These are phyloP conservation scores for Debaryomyces sp. DNA, from an alignment of 1,139 yeast species.

Conservation along the genomic window DNA sequence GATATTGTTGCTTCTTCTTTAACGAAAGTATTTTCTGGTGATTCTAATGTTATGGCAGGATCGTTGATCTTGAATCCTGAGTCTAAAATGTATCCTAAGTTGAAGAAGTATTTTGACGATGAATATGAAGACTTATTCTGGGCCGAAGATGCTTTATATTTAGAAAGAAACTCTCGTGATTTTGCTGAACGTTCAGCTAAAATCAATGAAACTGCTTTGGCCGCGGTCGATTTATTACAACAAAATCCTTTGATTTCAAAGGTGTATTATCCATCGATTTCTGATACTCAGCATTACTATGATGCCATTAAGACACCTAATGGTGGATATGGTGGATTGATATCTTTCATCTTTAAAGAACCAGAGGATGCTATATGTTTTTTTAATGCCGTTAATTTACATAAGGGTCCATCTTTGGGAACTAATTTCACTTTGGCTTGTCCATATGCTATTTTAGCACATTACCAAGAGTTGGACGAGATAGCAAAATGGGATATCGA, in stretches of 20 bases:
- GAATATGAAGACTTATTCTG: slow-evolving; percentile 77
- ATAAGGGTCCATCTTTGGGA: slow-evolving; percentile 94
- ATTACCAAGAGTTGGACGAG: slow-evolving; percentile 81
- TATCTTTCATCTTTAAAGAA: slow-evolving; percentile 73
- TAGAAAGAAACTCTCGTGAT: slow-evolving; percentile 93
- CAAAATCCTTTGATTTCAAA: slow-evolving; percentile 54
- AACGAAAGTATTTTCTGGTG: slow-evolving; percentile 93
- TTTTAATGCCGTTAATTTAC: slow-evolving; percentile 72
- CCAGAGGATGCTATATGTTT: slow-evolving; percentile 70
- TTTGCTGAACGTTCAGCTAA: slow-evolving; percentile 68
- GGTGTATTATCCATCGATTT: slow-evolving; percentile 71
- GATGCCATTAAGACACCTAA: slow-evolving; percentile 66
- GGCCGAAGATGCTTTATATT: slow-evolving; percentile 91
- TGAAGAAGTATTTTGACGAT: slow-evolving; percentile 55
- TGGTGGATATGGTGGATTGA: slow-evolving; percentile 94
- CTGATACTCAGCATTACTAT: slow-evolving; percentile 61
- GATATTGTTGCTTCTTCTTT: slow-evolving; percentile 87
- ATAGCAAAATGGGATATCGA: slow-evolving; percentile 87
- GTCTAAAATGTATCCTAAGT: slow-evolving; percentile 51
- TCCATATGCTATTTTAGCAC: slow-evolving; percentile 90
- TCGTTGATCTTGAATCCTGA: slow-evolving; percentile 76
- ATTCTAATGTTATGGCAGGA: slow-evolving; percentile 95
- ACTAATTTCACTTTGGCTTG: slow-evolving; percentile 91
- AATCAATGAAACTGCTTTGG: slow-evolving; percentile 68
- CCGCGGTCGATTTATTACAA: slow-evolving; percentile 53